Conservation (phyloP, 2,329 filamentous ascomycete genomes). For the Paraphaeosphaeria sporulosa region DNA sequence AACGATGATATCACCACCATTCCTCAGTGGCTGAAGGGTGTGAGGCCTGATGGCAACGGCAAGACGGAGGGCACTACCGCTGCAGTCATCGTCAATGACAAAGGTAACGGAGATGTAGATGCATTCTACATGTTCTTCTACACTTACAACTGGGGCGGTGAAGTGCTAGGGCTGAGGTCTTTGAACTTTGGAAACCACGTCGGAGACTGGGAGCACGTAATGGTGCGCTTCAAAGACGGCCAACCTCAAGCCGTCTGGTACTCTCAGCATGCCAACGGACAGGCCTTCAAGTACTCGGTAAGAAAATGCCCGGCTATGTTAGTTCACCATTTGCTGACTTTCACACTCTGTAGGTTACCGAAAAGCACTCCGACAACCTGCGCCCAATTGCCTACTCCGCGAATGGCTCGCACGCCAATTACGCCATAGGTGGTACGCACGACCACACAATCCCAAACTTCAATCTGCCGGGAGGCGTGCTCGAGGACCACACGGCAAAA, state of each 20-base stretch:
- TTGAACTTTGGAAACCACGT: conserved; percentile 67
- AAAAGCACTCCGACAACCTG: conserved; percentile 58
- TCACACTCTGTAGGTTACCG: conserved; percentile 41
- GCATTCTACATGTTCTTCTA: conserved; percentile 72
- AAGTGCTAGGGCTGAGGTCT: conserved; percentile 49
- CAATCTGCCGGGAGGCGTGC: conserved; percentile 61
- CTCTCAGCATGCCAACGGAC: conserved; percentile 67
- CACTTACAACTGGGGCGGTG: conserved; percentile 64
- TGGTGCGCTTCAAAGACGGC: conserved; percentile 69
- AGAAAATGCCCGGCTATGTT: too few relatives aligned
- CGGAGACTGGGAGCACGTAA: conserved; percentile 73
- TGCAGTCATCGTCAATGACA: conserved; percentile 65
- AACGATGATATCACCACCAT: conserved; percentile 51
- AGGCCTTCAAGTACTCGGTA: conserved; percentile 66
- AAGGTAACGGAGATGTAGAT: conserved; percentile 62
- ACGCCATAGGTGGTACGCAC: conserved; percentile 66
- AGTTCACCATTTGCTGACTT: too few relatives aligned
- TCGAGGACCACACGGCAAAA: conserved; percentile 63
- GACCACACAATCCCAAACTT: conserved; percentile 70
- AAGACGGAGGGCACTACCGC: conserved; percentile 61
- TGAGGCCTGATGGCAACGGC: conserved; percentile 59
- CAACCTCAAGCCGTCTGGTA: conserved; percentile 66
- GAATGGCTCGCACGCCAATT: conserved; percentile 70
- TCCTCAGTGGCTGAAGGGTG: conserved; percentile 59
- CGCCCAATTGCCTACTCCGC: conserved; percentile 66